These are phyloP conservation scores for Podaxis carcinomalis DNA, from an alignment of 768 basidiomycete genomes.

Conservation along the genomic window DNA sequence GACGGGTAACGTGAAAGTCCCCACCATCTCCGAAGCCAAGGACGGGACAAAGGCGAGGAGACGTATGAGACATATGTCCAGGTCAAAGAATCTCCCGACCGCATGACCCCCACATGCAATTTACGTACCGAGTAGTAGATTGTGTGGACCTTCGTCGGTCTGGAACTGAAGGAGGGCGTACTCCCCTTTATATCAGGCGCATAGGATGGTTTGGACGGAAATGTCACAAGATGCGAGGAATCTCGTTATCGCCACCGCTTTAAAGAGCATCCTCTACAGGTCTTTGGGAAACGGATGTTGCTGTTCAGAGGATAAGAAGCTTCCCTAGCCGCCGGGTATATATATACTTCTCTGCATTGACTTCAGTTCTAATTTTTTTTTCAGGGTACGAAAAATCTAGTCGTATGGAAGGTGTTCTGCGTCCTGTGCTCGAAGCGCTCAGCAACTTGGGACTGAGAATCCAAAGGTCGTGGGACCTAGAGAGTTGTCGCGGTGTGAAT, in stretches of 20 bases:
- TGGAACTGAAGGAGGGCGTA: neutral
- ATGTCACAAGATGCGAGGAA: neutral
- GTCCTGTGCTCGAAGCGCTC: neutral
- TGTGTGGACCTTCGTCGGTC: neutral
- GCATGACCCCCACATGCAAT: no score
- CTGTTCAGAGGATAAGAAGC: neutral
- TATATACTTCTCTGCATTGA: neutral
- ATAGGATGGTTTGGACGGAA: neutral
- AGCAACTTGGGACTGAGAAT: neutral
- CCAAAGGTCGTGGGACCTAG: constrained; percentile 1
- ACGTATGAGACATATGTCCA: no score
- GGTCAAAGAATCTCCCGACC: no score
- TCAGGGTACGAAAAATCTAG: no score
- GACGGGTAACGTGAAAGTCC: neutral
- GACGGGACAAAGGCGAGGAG: neutral
- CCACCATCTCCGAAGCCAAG: neutral
- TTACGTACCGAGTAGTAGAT: no score
- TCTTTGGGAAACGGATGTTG: neutral
- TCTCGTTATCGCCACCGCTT: constrained; percentile 2
- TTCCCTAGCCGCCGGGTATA: neutral
- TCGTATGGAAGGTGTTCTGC: neutral
- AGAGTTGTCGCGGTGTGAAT: constrained; percentile 3
- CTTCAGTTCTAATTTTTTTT: neutral
- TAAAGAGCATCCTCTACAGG: neutral
- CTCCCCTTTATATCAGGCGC: neutral